These are phyloP conservation scores for Quillaja saponaria DNA, from an alignment of 306 rosid species.

Conservation along the genomic window DNA sequence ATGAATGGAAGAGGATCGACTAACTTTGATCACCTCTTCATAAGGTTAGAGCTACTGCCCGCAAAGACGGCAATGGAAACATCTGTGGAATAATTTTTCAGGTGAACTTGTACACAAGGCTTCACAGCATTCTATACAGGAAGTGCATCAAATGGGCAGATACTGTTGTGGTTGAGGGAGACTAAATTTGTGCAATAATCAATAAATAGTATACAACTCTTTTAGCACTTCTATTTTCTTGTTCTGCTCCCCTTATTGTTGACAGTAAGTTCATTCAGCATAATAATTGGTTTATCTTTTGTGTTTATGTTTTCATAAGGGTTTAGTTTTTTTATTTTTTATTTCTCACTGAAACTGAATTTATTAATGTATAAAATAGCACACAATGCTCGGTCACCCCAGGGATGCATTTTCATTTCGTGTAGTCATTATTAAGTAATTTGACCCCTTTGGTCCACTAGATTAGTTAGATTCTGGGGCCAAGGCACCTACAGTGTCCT, in stretches of 20 bases:
- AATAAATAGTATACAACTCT: neutral
- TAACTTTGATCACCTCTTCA: slow-evolving; percentile 63
- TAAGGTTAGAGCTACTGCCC: slow-evolving; percentile 44
- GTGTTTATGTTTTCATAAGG: no score
- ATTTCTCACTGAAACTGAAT: no score
- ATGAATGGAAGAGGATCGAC: slow-evolving; percentile 51
- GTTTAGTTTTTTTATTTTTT: neutral
- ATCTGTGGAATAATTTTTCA: slow-evolving; percentile 51
- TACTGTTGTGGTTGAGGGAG: slow-evolving; percentile 32
- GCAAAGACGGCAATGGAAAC: slow-evolving; percentile 51
- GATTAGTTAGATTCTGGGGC: neutral
- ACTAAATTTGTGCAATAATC: slow-evolving; percentile 10
- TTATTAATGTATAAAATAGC: neutral
- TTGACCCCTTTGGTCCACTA: neutral
- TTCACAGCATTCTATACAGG: slow-evolving; percentile 62
- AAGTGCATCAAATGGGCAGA: slow-evolving; percentile 64
- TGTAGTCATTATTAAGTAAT: no score
- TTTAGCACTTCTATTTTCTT: no score
- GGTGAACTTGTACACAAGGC: slow-evolving; percentile 52
- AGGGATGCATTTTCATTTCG: neutral
- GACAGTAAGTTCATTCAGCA: no score
- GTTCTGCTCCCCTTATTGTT: no score
- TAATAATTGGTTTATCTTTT: neutral
- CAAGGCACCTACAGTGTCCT: neutral
- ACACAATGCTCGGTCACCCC: neutral